Percentiles rank a stretch among this genome's conserved stretches.
Conservation (phyloP, 257 asterid genomes). For the Solanum neorickii region DNA sequence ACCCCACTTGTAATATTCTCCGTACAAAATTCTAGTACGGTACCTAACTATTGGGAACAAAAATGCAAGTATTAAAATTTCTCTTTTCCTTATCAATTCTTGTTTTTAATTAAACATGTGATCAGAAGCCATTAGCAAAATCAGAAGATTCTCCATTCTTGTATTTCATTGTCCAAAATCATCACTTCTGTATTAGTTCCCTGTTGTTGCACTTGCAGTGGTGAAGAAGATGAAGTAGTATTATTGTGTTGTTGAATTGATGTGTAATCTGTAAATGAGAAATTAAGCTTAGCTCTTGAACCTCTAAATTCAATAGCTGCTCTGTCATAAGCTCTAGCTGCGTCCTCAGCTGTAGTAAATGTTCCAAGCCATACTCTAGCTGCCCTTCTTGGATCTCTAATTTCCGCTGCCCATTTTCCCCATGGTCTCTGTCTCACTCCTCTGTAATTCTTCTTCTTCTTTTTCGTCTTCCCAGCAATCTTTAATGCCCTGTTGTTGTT, state of each 20-base stretch:
- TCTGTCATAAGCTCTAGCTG: slow-evolving; percentile 71
- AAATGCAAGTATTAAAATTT: no score
- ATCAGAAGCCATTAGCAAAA: slow-evolving; percentile 8
- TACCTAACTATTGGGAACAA: no score
- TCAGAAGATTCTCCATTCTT: slow-evolving; percentile 28
- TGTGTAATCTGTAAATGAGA: slow-evolving; percentile 56
- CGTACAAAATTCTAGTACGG: no score
- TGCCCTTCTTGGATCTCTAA: slow-evolving; percentile 65
- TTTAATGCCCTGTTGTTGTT: neutral
- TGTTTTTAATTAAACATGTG: neutral
- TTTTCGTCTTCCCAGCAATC: slow-evolving; percentile 13
- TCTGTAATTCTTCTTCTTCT: slow-evolving; percentile 80
- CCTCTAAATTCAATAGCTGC: slow-evolving; percentile 82
- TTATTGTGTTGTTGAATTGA: neutral
- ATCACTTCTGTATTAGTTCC: slow-evolving; percentile 1
- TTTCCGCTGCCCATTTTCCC: slow-evolving; percentile 97
- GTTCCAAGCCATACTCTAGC: slow-evolving; percentile 92
- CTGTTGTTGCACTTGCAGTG: neutral
- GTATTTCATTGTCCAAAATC: slow-evolving; percentile 33
- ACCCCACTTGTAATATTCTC: no score
- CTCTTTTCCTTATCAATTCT: neutral
- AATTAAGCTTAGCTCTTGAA: slow-evolving; percentile 76
- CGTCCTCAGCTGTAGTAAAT: slow-evolving; percentile 63
- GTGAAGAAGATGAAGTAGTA: neutral
- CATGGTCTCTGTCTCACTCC: slow-evolving; percentile 91